Conservation (phyloP, 75 land plant species). For the Selaginella moellendorffii region DNA sequence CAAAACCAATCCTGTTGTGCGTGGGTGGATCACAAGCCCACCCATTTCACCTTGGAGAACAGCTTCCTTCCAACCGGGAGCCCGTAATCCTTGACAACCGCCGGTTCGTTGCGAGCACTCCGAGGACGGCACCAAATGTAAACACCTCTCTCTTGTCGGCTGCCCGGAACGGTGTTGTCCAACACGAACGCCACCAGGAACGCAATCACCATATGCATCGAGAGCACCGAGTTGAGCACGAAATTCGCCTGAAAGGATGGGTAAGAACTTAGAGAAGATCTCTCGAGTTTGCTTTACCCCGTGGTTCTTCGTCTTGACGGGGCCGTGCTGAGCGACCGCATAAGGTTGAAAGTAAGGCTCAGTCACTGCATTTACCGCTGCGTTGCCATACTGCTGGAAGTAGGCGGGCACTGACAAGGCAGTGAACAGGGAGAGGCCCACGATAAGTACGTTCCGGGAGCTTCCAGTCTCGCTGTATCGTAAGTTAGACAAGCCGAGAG, state of each 20-base stretch:
- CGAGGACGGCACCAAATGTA: slow-evolving; percentile 44
- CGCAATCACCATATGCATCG: slow-evolving; percentile 72
- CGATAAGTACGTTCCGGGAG: slow-evolving; percentile 4
- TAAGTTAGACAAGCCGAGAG: slow-evolving; percentile 1
- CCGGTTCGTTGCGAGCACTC: slow-evolving; percentile 28
- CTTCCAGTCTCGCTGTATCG: slow-evolving; percentile 9
- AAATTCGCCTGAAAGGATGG: slow-evolving; percentile 38
- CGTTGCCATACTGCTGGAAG: slow-evolving; percentile 3
- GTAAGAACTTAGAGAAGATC: neutral
- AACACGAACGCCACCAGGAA: slow-evolving; percentile 52
- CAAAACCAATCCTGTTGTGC: neutral
- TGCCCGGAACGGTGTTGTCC: slow-evolving; percentile 81
- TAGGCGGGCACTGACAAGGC: slow-evolving; percentile 4
- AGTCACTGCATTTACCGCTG: neutral
- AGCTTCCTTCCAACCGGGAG: slow-evolving; percentile 31
- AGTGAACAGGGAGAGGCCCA: neutral
- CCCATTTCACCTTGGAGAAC: slow-evolving; percentile 47
- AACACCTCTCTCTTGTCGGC: slow-evolving; percentile 51
- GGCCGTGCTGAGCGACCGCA: slow-evolving; percentile 60
- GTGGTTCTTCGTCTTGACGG: slow-evolving; percentile 30
- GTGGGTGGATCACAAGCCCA: slow-evolving; percentile 22
- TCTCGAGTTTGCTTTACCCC: slow-evolving; percentile 40
- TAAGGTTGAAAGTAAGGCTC: slow-evolving; percentile 51
- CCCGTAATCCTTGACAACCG: slow-evolving; percentile 34
- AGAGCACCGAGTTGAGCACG: slow-evolving; percentile 49